These are phyloP conservation scores for Candida chauliodis DNA, from an alignment of 805 yeast species.

Conservation along the genomic window DNA sequence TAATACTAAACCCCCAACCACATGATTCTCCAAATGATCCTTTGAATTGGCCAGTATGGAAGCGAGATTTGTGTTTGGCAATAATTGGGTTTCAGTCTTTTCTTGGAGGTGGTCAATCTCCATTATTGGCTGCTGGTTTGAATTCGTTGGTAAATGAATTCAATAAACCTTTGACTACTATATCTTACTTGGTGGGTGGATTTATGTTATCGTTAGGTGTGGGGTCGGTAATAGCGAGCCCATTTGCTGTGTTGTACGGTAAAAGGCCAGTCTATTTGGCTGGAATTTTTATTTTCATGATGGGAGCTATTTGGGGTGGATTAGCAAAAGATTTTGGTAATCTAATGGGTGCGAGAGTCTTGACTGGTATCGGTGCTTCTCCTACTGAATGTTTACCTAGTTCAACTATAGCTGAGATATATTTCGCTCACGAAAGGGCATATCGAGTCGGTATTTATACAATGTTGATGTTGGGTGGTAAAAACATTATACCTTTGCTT, in stretches of 20 bases:
- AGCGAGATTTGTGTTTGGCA: slow-evolving; percentile 50
- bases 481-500: slow-evolving; percentile 54
- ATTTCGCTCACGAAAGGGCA: slow-evolving; percentile 58
- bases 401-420: slow-evolving; percentile 59
- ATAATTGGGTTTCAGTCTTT: slow-evolving; percentile 56
- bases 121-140: slow-evolving; percentile 58
- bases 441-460: slow-evolving; percentile 58
- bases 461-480: slow-evolving; percentile 56
- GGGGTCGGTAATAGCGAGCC: slow-evolving; percentile 57
- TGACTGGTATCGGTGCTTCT: slow-evolving; percentile 58
- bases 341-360: slow-evolving; percentile 54
- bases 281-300: slow-evolving; percentile 47
- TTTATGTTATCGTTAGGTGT: slow-evolving; percentile 56
- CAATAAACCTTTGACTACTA: slow-evolving; percentile 33
- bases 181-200: slow-evolving; percentile 55
- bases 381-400: slow-evolving; percentile 61
- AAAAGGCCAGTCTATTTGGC: slow-evolving; percentile 52
- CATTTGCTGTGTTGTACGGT: slow-evolving; percentile 55
- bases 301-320: slow-evolving; percentile 55
- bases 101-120: slow-evolving; percentile 60
- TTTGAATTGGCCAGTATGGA: slow-evolving; percentile 61
- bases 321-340: slow-evolving; percentile 45
- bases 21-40: slow-evolving; percentile 63
- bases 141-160: slow-evolving; percentile 40
- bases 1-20: slow-evolving; percentile 60